Conservation (phyloP, 2,329 filamentous ascomycete species). For the Lachnellula willkommii region DNA sequence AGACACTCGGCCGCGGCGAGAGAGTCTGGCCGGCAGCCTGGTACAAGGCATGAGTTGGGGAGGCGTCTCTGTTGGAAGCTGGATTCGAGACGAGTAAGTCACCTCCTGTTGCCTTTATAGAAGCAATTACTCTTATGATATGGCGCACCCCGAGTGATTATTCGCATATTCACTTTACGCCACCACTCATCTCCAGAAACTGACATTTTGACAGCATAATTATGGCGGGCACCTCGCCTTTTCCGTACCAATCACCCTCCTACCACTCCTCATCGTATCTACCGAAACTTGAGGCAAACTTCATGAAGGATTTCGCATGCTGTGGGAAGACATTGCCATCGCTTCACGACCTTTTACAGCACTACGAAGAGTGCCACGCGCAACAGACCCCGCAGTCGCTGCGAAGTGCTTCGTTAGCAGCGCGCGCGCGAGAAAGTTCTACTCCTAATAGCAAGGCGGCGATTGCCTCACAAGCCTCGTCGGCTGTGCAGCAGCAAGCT, state of each 20-base stretch:
- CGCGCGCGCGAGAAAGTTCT: conserved; percentile 39
- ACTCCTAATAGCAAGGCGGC: conserved; percentile 44
- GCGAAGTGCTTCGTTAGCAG: conserved; percentile 32
- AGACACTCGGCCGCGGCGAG: conserved; percentile 52
- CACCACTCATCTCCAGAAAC: conserved; percentile 16
- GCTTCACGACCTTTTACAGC: conserved; percentile 88
- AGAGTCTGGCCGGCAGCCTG: conserved; percentile 58
- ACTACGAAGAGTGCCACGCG: conserved; percentile 94
- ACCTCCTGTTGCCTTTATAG: conserved; percentile 1
- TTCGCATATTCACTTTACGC: conserved; percentile 14
- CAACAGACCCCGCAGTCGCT: conserved; percentile 53
- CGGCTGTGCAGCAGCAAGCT: conserved; percentile 44
- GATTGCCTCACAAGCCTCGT: conserved; percentile 27
- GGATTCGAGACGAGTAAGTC: conserved; percentile 96
- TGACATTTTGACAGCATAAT: conserved; percentile 61
- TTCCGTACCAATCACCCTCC: conserved; percentile 82
- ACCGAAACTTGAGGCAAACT: conserved; percentile 92
- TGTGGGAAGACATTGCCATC: conserved; percentile 86
- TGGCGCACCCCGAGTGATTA: conserved; percentile 2
- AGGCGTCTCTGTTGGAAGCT: conserved; percentile 90
- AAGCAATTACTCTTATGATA: conserved; percentile 5
- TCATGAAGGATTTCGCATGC: conserved; percentile 95
- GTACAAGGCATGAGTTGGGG: conserved; percentile 94
- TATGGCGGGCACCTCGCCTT: conserved; percentile 95
- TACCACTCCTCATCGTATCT: conserved; percentile 96